Evolutionary conservation across 2,329 filamentous ascomycete species (phyloP), one percentile per base, ranked within the genome.

Genomic region (Ramularia collo-cygni): DNA sequence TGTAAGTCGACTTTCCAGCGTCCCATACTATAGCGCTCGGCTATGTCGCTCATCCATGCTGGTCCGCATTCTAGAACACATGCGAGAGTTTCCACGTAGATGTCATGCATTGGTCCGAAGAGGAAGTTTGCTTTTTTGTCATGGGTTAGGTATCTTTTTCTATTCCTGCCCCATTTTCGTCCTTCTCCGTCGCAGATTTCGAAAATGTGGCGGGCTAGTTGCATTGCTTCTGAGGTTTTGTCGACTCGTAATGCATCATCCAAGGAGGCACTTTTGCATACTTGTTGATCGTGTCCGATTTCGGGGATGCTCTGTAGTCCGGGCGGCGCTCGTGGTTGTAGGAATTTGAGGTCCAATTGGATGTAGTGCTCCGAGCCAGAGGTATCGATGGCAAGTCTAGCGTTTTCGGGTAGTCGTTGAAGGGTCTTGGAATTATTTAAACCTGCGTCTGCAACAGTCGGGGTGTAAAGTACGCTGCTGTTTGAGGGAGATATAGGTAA

Each of bases 1-100:
- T 55, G 48, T 2, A 62, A 47, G 35, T 60, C 53, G 35, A 54
- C 52, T 33, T 54, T 54, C 53, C 53, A 60, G 19, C 58, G 47
- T 34, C 47, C 51, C 36, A 61, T 56, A 35, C 53, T 52, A 47
- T 61, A 54, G 17, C 53, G 55, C 5, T 52, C 44, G 35, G 56
- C 57, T 2, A 65, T 51, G 16, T 65, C 59, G 10, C 58, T 45
- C 8, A 66, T 51, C 63, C 63, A 69, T 26, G 60, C 49, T 0
- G 62, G 49, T 2, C 66, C 65, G 46, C 62, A 66, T 8, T 60
- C 55, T 38, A 67, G 58, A 2, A 63, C 52, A 45, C 64, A 67
- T 2, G 63, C 61, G 2, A 69, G 53, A 4, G 63, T 65, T 38
- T 67, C 62, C 10, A 60, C 55, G 50, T 66, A 69, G 4, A 64